Evolutionary conservation across 768 basidiomycete genomes (phyloP), one percentile per base, ranked within the genome.

Genomic region (Suillus americanus): DNA sequence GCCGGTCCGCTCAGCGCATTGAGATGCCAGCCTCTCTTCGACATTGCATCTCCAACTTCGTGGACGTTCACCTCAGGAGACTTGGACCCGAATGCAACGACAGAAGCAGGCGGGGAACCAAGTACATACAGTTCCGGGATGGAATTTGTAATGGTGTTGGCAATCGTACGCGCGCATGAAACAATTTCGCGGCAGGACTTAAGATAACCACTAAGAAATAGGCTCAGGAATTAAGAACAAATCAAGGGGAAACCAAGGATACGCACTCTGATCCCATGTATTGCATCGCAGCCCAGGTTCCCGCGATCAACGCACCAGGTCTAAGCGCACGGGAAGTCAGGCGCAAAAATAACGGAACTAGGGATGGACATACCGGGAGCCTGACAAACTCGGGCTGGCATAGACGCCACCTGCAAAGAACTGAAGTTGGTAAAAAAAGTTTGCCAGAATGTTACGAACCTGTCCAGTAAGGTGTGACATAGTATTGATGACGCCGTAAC

Each of bases 281-380:
- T 67, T 97, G 91, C 88, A 99, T 90, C 2, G 95, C 94, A 8
- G 97, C 97, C 95, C 95, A 99, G 35, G 95, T 89, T 54, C 93
- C 97, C 30, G 97, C 97, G 65, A 99, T 90, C 66, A 98, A 79
- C 0, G 95, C 89, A 7, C 97, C 97, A 0, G 96, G 93, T 45
- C 96, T 94, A 18, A 18, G 46, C 25, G 18, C 9, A 13, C 3
- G 33, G 20, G 14, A 54, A 16, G 46, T 43, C 16, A 54, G 50
- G 13, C 18, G 33, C 8, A 30, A 45, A 60, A 38, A 65, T 18
- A n/a, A 38, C 6, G 41, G 7, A 43, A 38, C 4, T 16, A 25
- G 14, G 28, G 54, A 35, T 23, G 25, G 0, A 70, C 84, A 66
- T 71, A 95, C 94, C 94, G 85, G 62, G 95, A 96, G 12, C 95